phyloP scores from a whole-genome alignment of 306 rosid species.

The Prosopis cineraria region DNA sequence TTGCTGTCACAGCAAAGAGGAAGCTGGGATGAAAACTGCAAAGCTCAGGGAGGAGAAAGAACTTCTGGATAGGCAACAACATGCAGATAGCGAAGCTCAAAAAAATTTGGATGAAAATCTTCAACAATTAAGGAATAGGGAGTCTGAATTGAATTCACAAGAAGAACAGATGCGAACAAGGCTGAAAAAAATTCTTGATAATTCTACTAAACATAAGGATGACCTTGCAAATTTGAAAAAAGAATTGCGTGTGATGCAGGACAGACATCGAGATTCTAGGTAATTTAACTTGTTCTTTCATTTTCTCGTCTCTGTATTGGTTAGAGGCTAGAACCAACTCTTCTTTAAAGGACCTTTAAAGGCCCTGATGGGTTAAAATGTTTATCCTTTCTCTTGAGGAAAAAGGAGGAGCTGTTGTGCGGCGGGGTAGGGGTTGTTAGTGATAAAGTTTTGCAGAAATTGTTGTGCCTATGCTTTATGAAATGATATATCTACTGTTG shows the following conservation, averaged over 20 bases:
- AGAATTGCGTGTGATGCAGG: conserved; percentile 72
- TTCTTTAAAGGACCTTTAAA: neutral
- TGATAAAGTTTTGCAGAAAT: neutral
- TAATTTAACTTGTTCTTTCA: conserved; percentile 36
- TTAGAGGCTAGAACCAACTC: neutral
- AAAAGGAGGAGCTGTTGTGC: neutral
- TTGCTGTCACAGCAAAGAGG: conserved; percentile 75
- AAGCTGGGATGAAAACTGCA: conserved; percentile 95
- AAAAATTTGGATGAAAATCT: conserved; percentile 94
- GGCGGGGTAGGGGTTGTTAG: neutral
- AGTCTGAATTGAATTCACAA: conserved; percentile 71
- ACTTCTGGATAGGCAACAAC: conserved; percentile 87
- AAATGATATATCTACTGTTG: neutral
- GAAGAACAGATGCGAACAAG: conserved; percentile 76
- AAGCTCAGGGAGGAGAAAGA: conserved; percentile 94
- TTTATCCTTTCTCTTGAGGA: neutral
- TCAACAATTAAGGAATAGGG: conserved; percentile 79
- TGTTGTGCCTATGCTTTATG: neutral
- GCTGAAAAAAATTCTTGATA: conserved; percentile 65
- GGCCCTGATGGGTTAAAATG: conserved; percentile 1
- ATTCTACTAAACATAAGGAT: conserved; percentile 59
- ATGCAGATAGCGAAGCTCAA: conserved; percentile 90
- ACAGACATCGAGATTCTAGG: conserved; percentile 77
- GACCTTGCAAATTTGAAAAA: conserved; percentile 57
- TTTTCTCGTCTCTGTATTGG: neutral